A percentile compares a stretch with the other conserved stretches of the same genome.
Evolutionary conservation across 805 yeast species (phyloP).

Genomic region (Myxozyma nipponensis): DNA sequence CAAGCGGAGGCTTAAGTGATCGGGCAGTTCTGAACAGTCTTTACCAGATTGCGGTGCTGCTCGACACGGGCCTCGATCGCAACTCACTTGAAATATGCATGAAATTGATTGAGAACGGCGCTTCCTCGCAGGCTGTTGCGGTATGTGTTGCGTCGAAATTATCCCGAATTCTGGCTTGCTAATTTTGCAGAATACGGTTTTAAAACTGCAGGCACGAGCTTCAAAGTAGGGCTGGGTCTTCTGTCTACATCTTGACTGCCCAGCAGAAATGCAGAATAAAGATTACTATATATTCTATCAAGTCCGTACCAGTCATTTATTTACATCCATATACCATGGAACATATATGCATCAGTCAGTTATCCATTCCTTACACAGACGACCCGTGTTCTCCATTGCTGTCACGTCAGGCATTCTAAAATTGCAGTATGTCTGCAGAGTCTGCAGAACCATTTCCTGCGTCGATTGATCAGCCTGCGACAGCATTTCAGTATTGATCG

Average conservation of each 20-base stretch:
- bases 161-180: background rate
- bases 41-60: conserved; percentile 34
- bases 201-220: background rate
- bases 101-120: conserved; percentile 35
- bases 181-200: background rate
- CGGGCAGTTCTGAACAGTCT: conserved; percentile 6
- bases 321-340: background rate
- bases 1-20: background rate
- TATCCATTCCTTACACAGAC: background rate
- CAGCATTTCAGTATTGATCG: background rate
- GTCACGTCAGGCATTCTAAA: conserved; percentile 1
- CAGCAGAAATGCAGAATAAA: background rate
- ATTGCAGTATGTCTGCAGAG: conserved; percentile 1
- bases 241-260: background rate
- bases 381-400: background rate
- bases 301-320: background rate
- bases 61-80: conserved; percentile 33
- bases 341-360: background rate
- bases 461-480: conserved; percentile 6
- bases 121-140: conserved; percentile 35
- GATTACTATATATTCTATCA: background rate
- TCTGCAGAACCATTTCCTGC: background rate
- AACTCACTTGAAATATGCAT: conserved; percentile 31
- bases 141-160: conserved; percentile 24
- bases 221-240: background rate